These are phyloP conservation scores for Eucalyptus brandiana DNA, from an alignment of 345 rosid species.

Conservation along the genomic window DNA sequence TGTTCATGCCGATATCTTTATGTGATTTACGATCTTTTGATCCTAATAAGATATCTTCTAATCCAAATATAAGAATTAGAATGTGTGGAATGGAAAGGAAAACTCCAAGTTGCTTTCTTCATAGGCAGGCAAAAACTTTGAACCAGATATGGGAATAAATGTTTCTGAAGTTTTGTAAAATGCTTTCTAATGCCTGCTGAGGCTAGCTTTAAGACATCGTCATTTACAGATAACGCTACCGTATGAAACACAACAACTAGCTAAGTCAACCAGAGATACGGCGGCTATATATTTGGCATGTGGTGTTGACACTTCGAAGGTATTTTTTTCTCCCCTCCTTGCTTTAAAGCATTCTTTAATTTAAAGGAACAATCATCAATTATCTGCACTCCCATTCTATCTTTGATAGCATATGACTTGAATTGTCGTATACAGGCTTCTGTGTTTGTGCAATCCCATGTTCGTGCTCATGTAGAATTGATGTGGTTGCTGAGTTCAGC, in stretches of 20 bases:
- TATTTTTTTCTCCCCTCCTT: not conserved
- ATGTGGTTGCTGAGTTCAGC: constrained; percentile 77
- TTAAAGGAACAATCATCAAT: not conserved
- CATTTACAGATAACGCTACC: constrained; percentile 58
- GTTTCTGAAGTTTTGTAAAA: not conserved
- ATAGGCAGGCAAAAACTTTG: not conserved
- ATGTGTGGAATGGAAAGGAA: not conserved
- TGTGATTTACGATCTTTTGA: not conserved
- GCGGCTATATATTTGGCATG: constrained; percentile 92
- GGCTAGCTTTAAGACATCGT: not conserved
- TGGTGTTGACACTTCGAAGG: constrained; percentile 79
- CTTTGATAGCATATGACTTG: not conserved
- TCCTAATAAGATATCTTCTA: not conserved
- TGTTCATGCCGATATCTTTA: not conserved
- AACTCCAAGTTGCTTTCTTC: not conserved
- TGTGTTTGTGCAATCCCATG: constrained; percentile 88
- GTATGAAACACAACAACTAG: constrained; percentile 52
- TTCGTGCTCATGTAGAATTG: constrained; percentile 66
- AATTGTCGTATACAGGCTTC: constrained; percentile 50
- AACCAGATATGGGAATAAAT: not conserved
- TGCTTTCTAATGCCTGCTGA: not conserved
- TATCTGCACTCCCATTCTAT: not conserved
- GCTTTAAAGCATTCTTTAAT: not conserved
- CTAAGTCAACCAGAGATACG: constrained; percentile 69
- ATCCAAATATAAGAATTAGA: not conserved